Base-by-base conservation (phyloP, 2,329 filamentous ascomycete genomes). In the Mycosphaerella arachidis region DNA sequence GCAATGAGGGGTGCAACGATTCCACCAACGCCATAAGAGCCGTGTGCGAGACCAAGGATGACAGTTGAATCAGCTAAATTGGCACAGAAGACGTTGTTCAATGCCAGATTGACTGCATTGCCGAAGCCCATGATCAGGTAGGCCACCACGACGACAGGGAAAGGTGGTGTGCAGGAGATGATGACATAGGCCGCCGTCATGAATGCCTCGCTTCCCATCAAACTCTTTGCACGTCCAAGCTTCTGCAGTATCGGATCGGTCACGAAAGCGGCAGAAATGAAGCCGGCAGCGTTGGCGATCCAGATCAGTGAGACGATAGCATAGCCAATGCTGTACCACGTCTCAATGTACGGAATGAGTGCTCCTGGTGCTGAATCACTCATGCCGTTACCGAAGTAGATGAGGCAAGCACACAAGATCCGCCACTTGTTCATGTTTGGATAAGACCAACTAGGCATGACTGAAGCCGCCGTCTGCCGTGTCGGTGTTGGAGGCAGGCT, bases 241-340 rank as follows among this genome's bases (percentile, higher is more conserved):
- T 81, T 82, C 6, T 77, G 75, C 56, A 86, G 81, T 4, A 92
- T 76, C 1, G 76, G 73, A 68, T 92, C 87, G n/a, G 88, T 82
- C 62, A 88, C 79, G 40, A 87, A 83, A 1, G 90, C 90, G 1
- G 88, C 87, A 12, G 82, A 73, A 69, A 95, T 86, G 76, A 91
- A 95, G 16, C 91, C 91, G 3, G 52, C 48, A 2, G 65, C 65
- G 43, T 67, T 67, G 3, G 61, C 59, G 3, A 67, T 64, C 77
- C 94, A 95, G 69, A 95, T 90, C 40, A 93, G 78, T 1, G 91
- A 93, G 2, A 94, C 89, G 8, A 91, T 75, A 2, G 86, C 88
- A 72, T 94, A 93, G 46, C 87, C 87, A 58, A 94, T 90, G 59
- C 80, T 66, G 70, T 93, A 95, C 68, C 89, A 84, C 72, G 77